phyloP scores from a whole-genome alignment of 331 rosid genomes.

The Malus hybrid region DNA sequence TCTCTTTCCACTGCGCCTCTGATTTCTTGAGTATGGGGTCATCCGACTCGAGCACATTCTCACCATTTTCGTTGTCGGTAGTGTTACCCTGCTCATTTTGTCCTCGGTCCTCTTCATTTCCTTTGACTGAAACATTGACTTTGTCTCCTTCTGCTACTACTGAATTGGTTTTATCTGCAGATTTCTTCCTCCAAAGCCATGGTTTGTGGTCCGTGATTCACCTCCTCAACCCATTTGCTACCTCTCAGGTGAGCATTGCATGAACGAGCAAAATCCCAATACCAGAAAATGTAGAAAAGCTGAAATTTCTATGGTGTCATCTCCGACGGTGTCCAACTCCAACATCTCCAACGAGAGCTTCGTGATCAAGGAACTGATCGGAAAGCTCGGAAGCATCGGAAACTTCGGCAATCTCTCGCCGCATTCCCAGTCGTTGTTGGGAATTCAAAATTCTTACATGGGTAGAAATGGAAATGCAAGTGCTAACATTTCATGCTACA shows the following conservation, averaged over 20 bases:
- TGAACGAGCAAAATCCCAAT: neutral
- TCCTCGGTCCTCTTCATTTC: constrained; percentile 40
- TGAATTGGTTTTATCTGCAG: constrained; percentile 40
- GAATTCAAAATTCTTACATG: constrained; percentile 22
- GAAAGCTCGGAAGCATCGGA: constrained; percentile 56
- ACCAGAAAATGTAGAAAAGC: neutral
- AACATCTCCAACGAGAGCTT: constrained; percentile 42
- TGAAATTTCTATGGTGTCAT: constrained; percentile 40
- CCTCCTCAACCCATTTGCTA: neutral
- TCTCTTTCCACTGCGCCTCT: too few relatives aligned
- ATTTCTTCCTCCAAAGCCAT: constrained; percentile 78
- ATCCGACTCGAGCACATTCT: too few relatives aligned
- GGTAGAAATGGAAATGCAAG: constrained; percentile 23
- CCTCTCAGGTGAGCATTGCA: constrained; percentile 1
- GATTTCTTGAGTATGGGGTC: too few relatives aligned
- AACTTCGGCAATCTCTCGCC: constrained; percentile 45
- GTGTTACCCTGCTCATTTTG: too few relatives aligned
- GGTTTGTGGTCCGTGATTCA: constrained; percentile 57
- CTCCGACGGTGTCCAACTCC: constrained; percentile 53
- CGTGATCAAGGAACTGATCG: constrained; percentile 56
- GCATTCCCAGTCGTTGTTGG: constrained; percentile 12
- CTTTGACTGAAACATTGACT: constrained; percentile 28
- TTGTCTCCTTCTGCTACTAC: constrained; percentile 33
- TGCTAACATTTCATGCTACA: constrained; percentile 52
- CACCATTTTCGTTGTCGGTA: too few relatives aligned